phyloP scores from a whole-genome alignment of 2,329 filamentous ascomycete genomes.

The Massarina eburnea region DNA sequence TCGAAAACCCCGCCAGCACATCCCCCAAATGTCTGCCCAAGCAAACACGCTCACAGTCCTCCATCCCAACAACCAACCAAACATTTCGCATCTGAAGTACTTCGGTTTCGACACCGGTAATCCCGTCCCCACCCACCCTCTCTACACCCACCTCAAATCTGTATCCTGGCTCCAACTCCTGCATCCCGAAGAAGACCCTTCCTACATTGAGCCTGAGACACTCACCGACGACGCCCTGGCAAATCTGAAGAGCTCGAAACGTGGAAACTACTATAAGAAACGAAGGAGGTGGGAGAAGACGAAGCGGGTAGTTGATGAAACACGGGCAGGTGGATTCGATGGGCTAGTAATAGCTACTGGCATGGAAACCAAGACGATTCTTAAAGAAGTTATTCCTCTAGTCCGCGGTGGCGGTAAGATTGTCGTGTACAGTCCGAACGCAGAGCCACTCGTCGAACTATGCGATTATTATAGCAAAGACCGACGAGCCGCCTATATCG shows the following conservation, averaged over 20 bases:
- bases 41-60: conserved; percentile 80
- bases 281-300: conserved; percentile 77
- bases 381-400: conserved; percentile 75
- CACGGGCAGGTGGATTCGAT: conserved; percentile 75
- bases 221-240: conserved; percentile 64
- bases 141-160: conserved; percentile 77
- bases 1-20: conserved; percentile 33
- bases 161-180: conserved; percentile 92
- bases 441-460: conserved; percentile 76
- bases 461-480: conserved; percentile 83
- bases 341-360: conserved; percentile 79
- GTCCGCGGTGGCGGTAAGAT: conserved; percentile 81
- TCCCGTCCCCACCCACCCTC: conserved; percentile 68
- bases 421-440: conserved; percentile 78
- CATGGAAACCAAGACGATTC: conserved; percentile 77
- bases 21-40: conserved; percentile 62
- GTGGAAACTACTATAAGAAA: conserved; percentile 87
- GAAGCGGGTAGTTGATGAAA: conserved; percentile 71
- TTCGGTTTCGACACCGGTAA: conserved; percentile 78
- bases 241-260: conserved; percentile 76
- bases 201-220: conserved; percentile 68
- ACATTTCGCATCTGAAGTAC: conserved; percentile 83
- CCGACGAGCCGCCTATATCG: conserved; percentile 68
- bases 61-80: conserved; percentile 82
- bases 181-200: conserved; percentile 71